These are phyloP conservation scores for Suillus ampliporus DNA, from an alignment of 768 basidiomycete species.

Conservation along the genomic window DNA sequence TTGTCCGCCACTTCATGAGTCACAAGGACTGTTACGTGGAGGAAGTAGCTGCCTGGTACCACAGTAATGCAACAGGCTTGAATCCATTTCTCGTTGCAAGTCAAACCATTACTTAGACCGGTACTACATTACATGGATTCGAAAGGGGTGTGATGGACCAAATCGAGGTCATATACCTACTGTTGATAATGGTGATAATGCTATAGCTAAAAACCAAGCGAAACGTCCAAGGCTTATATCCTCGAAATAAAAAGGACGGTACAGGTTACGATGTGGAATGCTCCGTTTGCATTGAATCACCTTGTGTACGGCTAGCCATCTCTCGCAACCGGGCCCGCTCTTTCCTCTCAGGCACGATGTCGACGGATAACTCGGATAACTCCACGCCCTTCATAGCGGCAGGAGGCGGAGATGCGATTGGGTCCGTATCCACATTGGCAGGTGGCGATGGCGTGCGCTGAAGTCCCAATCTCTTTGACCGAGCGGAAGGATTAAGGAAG, in stretches of 20 bases:
- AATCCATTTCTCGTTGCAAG: slow-evolving; percentile 1
- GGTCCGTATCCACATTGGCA: slow-evolving; percentile 2
- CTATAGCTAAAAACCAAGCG: slow-evolving; percentile 3
- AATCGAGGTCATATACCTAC: background rate
- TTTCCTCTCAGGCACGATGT: background rate
- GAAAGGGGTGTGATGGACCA: slow-evolving; percentile 4
- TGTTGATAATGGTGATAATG: slow-evolving; percentile 4
- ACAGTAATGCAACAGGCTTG: background rate
- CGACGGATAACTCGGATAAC: background rate
- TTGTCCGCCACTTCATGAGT: background rate
- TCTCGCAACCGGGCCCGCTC: background rate
- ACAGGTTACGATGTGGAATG: background rate
- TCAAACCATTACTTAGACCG: background rate
- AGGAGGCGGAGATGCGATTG: background rate
- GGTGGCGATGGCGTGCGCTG: slow-evolving; percentile 33
- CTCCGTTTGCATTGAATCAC: background rate
- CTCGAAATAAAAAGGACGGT: background rate
- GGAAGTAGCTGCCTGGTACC: background rate
- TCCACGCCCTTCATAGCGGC: background rate
- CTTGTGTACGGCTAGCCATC: background rate
- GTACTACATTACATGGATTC: slow-evolving; percentile 1
- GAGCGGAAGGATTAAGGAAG: slow-evolving; percentile 69
- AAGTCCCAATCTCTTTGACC: slow-evolving; percentile 35
- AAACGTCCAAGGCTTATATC: background rate
- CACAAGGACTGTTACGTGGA: background rate